Evolutionary conservation across 305 asterid species (phyloP).

Genomic region (Plantago coronopus): DNA sequence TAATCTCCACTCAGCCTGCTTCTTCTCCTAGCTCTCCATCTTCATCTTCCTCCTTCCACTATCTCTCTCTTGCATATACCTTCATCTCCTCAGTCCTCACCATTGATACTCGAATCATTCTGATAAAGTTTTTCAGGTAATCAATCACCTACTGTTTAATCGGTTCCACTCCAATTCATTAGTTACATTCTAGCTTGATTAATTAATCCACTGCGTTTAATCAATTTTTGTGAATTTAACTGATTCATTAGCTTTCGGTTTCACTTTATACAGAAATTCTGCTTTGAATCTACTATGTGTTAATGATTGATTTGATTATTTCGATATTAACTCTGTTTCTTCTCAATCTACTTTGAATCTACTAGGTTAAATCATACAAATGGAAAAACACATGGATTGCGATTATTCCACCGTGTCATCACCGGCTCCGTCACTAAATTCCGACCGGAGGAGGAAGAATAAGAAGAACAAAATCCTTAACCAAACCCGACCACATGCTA

Average conservation of each 20-base stretch:
- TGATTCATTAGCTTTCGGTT: not conserved
- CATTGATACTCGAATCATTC: no score
- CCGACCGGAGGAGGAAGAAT: slow-evolving; percentile 65
- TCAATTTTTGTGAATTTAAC: no score
- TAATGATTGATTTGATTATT: slow-evolving; percentile 2
- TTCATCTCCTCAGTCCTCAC: no score
- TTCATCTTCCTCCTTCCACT: slow-evolving; percentile 17
- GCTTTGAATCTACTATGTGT: slow-evolving; percentile 26
- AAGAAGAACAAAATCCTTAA: slow-evolving; percentile 17
- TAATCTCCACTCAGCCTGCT: no score
- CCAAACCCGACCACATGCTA: slow-evolving; percentile 18
- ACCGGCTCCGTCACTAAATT: slow-evolving; percentile 41
- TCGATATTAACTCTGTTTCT: slow-evolving; percentile 26
- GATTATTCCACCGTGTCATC: slow-evolving; percentile 40
- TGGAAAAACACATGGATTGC: slow-evolving; percentile 12
- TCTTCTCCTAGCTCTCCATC: no score
- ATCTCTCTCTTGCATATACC: no score
- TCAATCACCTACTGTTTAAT: no score
- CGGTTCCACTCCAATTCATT: no score
- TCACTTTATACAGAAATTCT: slow-evolving; percentile 16
- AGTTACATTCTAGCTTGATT: no score
- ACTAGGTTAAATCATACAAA: slow-evolving; percentile 18
- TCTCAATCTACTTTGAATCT: slow-evolving; percentile 30
- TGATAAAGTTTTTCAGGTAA: slow-evolving; percentile 30
- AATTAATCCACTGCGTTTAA: no score